Evolutionary conservation across 371 early-diverging fungal species (phyloP).

Genomic region (Mortierella sp.): DNA sequence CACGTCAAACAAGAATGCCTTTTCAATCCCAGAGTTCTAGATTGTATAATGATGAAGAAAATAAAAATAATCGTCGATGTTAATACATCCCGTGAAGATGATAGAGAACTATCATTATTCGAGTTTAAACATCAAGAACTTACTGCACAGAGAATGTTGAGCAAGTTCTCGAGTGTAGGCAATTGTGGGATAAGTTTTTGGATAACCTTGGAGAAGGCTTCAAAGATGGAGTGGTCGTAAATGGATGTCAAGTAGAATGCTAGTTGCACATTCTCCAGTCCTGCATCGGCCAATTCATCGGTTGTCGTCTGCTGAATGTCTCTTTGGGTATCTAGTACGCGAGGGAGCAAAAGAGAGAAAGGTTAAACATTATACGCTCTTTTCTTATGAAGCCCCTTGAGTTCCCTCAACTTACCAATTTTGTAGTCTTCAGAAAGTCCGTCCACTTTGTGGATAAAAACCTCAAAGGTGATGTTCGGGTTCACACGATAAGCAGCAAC

Average conservation of each 20-base stretch:
- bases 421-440: constrained; percentile 95
- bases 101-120: not conserved
- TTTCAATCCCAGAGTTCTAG: constrained; percentile 95
- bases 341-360: not conserved
- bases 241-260: constrained; percentile 93
- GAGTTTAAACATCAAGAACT: constrained; percentile 12
- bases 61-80: not conserved
- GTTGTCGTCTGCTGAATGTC: constrained; percentile 92
- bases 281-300: constrained; percentile 88
- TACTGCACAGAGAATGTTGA: constrained; percentile 94
- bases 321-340: constrained; percentile 83
- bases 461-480: constrained; percentile 88
- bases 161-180: constrained; percentile 90
- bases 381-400: too few relatives aligned
- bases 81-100: not conserved
- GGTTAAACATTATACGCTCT: not conserved
- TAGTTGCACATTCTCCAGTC: constrained; percentile 83
- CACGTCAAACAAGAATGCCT: constrained; percentile 94
- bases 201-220: constrained; percentile 95
- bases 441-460: constrained; percentile 97
- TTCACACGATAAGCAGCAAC: constrained; percentile 85
- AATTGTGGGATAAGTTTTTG: constrained; percentile 92
- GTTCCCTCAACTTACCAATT: constrained; percentile 69
- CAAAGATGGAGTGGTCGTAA: constrained; percentile 95
- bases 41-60: not conserved